Base-by-base conservation (phyloP, 768 basidiomycete species). In the Pholiota conissans region DNA sequence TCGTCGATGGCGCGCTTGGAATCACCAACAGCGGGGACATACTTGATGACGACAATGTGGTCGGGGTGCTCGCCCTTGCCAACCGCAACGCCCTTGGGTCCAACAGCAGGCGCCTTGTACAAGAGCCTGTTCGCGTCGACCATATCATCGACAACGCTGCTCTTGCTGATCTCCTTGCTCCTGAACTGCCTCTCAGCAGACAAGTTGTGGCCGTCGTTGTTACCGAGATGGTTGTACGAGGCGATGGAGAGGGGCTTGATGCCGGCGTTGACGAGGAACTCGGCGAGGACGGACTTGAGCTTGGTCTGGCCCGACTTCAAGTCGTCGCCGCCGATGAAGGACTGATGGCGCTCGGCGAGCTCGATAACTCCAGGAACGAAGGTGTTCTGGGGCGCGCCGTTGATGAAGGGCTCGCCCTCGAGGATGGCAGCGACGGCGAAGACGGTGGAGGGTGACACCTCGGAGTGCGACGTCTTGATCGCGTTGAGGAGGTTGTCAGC, bases 1-100 rank as follows among this genome's bases (percentile, higher is more conserved):
- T 98, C 95, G 75, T 98, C 97, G 80, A 98, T 94, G n/a, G 95
- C 97, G 56, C 93, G 84, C 85, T 98, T 98, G 56, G 91, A 93
- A 78, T 98, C 97, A 35, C 96, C 95, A 28, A 96, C 95, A 24
- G 95, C 92, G 20, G 93, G 94, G 2, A 98, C 89, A 64, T 96
- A 96, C 81, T 96, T 96, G 84, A 96, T 96, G 55, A 96, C 94
- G 53, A 98, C 89, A 66, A 95, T 83, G 70, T 99, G 96, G 74
- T 98, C 95, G 27, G 96, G 96, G 74, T 98, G 95, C 76, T 99
- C 96, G 66, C 95, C 95, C 75, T 95, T 94, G 65, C 82, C 87
- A 22, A 74, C 63, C 48, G 72, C 62, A 57, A 76, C 72, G 42
- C 80, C 83, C 61, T 80, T 82, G 26, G 78, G 71, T 5, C 78